Evolutionary conservation across 108 stramenopile species (phyloP).

Genomic region (Bacterosira constricta): DNA sequence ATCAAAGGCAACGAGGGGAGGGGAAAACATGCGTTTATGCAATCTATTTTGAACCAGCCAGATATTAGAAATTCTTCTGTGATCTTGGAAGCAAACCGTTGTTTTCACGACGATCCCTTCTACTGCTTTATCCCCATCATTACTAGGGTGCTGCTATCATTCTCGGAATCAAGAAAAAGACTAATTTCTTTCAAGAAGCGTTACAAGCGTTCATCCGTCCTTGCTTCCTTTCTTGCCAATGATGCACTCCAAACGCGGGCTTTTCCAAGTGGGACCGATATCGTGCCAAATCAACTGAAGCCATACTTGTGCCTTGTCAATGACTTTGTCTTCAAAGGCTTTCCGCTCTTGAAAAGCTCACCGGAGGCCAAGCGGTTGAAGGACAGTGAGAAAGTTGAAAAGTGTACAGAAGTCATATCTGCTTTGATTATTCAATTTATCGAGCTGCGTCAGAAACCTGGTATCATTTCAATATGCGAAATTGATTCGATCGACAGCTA

Average conservation of each 20-base stretch:
- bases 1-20: conserved; percentile 3
- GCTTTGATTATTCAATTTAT: conserved; percentile 17
- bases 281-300: conserved; percentile 4
- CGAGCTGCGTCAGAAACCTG: conserved; percentile 9
- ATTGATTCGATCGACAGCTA: conserved; percentile 22
- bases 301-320: conserved; percentile 29
- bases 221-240: conserved; percentile 17
- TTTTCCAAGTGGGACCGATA: background rate
- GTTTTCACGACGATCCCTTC: conserved; percentile 33
- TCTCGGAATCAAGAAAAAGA: conserved; percentile 7
- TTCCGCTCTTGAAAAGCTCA: conserved; percentile 18
- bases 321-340: conserved; percentile 28
- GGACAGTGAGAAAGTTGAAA: conserved; percentile 30
- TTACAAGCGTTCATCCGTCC: conserved; percentile 17
- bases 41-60: conserved; percentile 11
- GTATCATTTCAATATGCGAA: conserved; percentile 22
- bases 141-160: conserved; percentile 23
- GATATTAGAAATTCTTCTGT: background rate
- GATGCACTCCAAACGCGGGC: conserved; percentile 16
- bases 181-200: conserved; percentile 7
- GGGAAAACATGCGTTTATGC: conserved; percentile 18
- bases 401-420: conserved; percentile 21
- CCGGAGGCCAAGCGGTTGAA: conserved; percentile 18
- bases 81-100: conserved; percentile 21
- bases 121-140: conserved; percentile 35